Conservation (phyloP, 2,329 filamentous ascomycete species). For the Aspergillus glaucus region DNA sequence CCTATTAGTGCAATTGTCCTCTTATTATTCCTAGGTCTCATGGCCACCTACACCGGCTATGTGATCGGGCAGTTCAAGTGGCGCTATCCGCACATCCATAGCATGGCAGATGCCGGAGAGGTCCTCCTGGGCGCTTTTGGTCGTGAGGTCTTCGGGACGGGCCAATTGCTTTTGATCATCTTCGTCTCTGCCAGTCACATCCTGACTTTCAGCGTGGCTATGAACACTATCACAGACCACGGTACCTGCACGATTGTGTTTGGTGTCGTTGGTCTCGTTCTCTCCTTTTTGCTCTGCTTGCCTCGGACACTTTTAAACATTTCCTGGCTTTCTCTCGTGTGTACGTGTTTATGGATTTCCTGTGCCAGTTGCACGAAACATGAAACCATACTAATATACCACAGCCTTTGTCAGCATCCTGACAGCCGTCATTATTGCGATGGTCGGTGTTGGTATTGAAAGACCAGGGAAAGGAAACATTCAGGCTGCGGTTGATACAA, state of each 20-base stretch:
- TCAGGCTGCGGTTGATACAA: slow-evolving; percentile 30
- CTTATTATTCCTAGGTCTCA: slow-evolving; percentile 45
- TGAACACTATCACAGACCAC: slow-evolving; percentile 56
- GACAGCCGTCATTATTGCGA: slow-evolving; percentile 56
- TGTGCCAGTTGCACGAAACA: not conserved
- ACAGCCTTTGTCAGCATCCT: slow-evolving; percentile 56
- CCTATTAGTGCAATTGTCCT: slow-evolving; percentile 35
- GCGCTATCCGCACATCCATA: slow-evolving; percentile 50
- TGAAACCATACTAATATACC: not conserved
- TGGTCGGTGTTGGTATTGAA: slow-evolving; percentile 55
- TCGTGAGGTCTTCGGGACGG: slow-evolving; percentile 54
- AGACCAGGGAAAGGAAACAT: slow-evolving; percentile 30
- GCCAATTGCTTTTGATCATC: slow-evolving; percentile 56
- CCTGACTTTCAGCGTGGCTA: slow-evolving; percentile 60
- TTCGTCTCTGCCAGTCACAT: slow-evolving; percentile 64
- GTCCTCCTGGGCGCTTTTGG: slow-evolving; percentile 56
- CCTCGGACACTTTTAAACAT: slow-evolving; percentile 56
- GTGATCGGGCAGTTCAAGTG: slow-evolving; percentile 53
- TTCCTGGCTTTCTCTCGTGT: slow-evolving; percentile 54
- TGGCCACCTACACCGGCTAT: slow-evolving; percentile 53
- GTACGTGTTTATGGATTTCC: slow-evolving; percentile 4
- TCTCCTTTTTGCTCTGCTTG: slow-evolving; percentile 53
- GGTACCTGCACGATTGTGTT: slow-evolving; percentile 57
- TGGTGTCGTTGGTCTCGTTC: slow-evolving; percentile 49
- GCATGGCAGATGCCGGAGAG: slow-evolving; percentile 60